Percentiles rank a stretch among this genome's conserved stretches.
phyloP scores from a whole-genome alignment of 23 red algal species.

The Gracilaria domingensis region DNA sequence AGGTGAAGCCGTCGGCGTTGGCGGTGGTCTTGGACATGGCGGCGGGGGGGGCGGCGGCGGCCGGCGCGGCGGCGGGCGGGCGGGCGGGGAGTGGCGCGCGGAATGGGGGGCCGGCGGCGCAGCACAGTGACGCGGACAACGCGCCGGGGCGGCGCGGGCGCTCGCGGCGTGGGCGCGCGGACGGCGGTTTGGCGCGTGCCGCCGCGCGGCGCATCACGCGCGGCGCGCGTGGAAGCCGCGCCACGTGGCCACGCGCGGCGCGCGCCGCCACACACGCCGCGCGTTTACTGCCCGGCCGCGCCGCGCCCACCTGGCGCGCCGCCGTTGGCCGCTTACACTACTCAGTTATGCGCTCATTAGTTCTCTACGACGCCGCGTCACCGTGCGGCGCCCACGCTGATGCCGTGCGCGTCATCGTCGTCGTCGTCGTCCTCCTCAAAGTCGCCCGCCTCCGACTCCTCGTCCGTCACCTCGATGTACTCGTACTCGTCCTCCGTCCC shows the following conservation, averaged over 20 bases:
- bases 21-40: constrained; percentile 41
- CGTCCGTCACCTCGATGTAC: constrained; percentile 57
- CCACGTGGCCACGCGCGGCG: not conserved
- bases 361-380: constrained; percentile 27
- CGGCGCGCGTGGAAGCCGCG: not conserved
- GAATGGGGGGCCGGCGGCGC: not conserved
- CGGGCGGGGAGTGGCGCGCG: not conserved
- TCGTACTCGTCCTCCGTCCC: constrained; percentile 46
- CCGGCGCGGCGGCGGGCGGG: not conserved
- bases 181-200: not conserved
- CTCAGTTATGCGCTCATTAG: not conserved
- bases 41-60: not conserved
- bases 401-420: constrained; percentile 46
- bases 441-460: constrained; percentile 69
- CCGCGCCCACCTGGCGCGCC: not conserved
- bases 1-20: constrained; percentile 48
- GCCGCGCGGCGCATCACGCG: not conserved
- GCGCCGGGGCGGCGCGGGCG: not conserved
- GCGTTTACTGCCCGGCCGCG: not conserved
- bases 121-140: not conserved
- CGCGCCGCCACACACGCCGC: not conserved
- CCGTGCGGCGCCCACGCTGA: constrained; percentile 31
- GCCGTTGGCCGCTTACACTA: not conserved
- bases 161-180: not conserved
- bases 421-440: constrained; percentile 64